These are phyloP conservation scores for Lyophyllum semitale DNA, from an alignment of 768 basidiomycete genomes.

Conservation along the genomic window DNA sequence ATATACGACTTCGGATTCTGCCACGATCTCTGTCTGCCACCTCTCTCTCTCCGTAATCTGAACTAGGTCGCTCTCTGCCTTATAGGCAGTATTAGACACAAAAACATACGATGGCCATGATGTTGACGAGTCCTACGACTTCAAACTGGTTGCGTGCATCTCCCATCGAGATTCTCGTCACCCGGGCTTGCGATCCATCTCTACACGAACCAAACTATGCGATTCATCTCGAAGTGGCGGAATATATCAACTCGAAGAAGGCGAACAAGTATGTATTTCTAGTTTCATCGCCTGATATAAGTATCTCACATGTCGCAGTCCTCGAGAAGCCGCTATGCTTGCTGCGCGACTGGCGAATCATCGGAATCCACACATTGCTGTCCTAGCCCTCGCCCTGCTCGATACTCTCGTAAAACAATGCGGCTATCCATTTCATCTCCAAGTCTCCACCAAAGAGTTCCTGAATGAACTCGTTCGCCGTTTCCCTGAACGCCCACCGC, in stretches of 20 bases:
- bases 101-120: conserved; percentile 20
- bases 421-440: conserved; percentile 96
- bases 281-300: background rate
- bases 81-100: background rate
- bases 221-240: conserved; percentile 90
- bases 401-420: conserved; percentile 93
- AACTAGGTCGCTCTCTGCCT: background rate
- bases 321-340: conserved; percentile 89
- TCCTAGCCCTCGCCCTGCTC: conserved; percentile 83
- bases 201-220: conserved; percentile 90
- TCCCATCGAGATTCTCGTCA: conserved; percentile 69
- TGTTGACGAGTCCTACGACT: conserved; percentile 54
- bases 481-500: conserved; percentile 96
- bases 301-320: conserved; percentile 43
- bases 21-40: no score
- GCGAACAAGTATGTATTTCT: conserved; percentile 78
- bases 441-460: conserved; percentile 96
- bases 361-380: conserved; percentile 88
- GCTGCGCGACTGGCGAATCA: conserved; percentile 87
- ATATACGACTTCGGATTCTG: no score
- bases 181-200: conserved; percentile 85
- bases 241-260: conserved; percentile 92
- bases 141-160: conserved; percentile 57
- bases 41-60: no score
- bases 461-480: conserved; percentile 97